Conservation (phyloP, 176 grass and related monocot species). For the Triticum dicoccoides region DNA sequence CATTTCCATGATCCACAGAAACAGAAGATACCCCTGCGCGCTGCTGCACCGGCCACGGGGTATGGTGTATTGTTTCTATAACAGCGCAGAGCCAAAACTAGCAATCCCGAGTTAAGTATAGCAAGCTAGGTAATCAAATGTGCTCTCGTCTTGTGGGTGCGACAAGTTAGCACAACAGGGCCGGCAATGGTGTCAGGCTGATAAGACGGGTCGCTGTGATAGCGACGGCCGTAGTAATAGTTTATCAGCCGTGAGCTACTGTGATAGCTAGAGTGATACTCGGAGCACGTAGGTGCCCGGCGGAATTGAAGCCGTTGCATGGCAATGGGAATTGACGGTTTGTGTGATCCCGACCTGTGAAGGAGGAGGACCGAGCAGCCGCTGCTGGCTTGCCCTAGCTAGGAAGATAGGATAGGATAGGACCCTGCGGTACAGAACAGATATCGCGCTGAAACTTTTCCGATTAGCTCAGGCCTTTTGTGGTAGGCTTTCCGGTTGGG, state of each 20-base stretch:
- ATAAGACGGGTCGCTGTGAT: neutral
- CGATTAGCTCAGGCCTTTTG: neutral
- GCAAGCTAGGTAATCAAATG: neutral
- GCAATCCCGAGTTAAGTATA: neutral
- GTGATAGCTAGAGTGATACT: neutral
- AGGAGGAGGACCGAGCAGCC: neutral
- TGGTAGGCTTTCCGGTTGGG: neutral
- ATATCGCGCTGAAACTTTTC: neutral
- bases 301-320: conserved; percentile 16
- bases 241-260: neutral
- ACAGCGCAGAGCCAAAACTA: neutral
- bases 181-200: neutral
- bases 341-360: neutral
- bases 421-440: neutral
- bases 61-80: neutral
- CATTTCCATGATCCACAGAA: neutral
- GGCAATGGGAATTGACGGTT: conserved; percentile 7
- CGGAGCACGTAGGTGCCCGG: neutral
- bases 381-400: neutral
- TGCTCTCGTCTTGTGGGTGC: neutral
- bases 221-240: neutral
- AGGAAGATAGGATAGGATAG: neutral
- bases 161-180: neutral
- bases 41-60: neutral
- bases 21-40: neutral